Conservation (phyloP, 1,139 yeast genomes). For the Nadsonia starkeyi-henricii region DNA sequence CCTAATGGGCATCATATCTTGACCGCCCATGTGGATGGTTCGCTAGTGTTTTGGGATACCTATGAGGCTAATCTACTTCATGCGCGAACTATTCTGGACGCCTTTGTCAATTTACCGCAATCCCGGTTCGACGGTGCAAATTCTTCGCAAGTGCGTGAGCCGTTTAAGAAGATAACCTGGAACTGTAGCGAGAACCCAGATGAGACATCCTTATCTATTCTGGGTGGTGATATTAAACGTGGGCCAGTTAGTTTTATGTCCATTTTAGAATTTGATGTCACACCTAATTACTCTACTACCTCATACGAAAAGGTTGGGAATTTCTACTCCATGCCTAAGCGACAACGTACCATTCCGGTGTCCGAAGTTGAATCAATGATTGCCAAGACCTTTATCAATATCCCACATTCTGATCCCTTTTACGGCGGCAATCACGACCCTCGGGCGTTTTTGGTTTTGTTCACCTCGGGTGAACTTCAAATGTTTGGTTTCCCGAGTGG, state of each 20-base stretch:
- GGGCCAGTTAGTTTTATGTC: conserved; percentile 43
- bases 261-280: conserved; percentile 63
- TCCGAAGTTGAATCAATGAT: conserved; percentile 29
- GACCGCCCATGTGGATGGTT: conserved; percentile 68
- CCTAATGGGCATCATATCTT: conserved; percentile 84
- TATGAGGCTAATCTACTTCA: conserved; percentile 57
- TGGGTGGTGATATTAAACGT: conserved; percentile 46
- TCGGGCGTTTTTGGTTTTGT: conserved; percentile 38
- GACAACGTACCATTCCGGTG: conserved; percentile 41
- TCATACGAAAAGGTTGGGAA: conserved; percentile 72
- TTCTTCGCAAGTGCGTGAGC: conserved; percentile 19
- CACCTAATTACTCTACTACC: conserved; percentile 66
- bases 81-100: conserved; percentile 59
- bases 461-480: conserved; percentile 46
- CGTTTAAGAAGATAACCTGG: conserved; percentile 43
- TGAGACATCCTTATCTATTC: conserved; percentile 54
- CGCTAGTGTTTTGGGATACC: conserved; percentile 87
- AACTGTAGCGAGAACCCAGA: conserved; percentile 71
- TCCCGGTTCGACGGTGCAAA: conserved; percentile 6
- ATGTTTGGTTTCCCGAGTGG: conserved; percentile 45
- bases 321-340: conserved; percentile 55
- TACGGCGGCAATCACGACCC: conserved; percentile 65
- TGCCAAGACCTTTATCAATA: conserved; percentile 19
- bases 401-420: conserved; percentile 25
- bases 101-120: conserved; percentile 44